Conservation (phyloP, 1,139 yeast species). For the Saccharomyces hybrid region DNA sequence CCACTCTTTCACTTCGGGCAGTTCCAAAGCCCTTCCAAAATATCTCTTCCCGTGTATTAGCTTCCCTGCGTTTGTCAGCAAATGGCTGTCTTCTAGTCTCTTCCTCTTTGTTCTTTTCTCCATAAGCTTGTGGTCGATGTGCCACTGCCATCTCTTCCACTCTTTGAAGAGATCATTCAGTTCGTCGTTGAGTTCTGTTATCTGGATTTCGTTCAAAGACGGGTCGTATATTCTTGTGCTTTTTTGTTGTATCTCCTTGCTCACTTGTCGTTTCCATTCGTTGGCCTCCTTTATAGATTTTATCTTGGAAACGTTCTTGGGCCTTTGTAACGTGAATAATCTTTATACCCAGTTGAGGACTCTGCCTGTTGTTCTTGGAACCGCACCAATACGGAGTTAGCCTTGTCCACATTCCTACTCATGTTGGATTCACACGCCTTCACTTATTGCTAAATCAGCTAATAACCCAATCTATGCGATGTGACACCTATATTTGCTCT, state of each 20-base stretch:
- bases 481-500: background rate
- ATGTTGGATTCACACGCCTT: slow-evolving; percentile 30
- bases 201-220: slow-evolving; percentile 48
- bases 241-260: slow-evolving; percentile 56
- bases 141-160: slow-evolving; percentile 70
- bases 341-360: slow-evolving; percentile 50
- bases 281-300: slow-evolving; percentile 61
- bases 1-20: slow-evolving; percentile 63
- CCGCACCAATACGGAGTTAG: slow-evolving; percentile 61
- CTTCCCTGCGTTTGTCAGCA: slow-evolving; percentile 21
- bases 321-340: slow-evolving; percentile 55
- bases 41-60: slow-evolving; percentile 48
- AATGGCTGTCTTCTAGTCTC: slow-evolving; percentile 49
- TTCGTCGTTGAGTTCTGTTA: slow-evolving; percentile 70
- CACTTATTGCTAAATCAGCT: background rate
- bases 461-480: background rate
- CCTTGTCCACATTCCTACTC: slow-evolving; percentile 73
- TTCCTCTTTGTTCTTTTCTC: background rate
- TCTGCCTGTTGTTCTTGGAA: slow-evolving; percentile 56
- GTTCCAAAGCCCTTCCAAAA: slow-evolving; percentile 76
- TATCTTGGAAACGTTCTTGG: slow-evolving; percentile 51
- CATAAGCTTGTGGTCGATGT: slow-evolving; percentile 43
- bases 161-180: slow-evolving; percentile 63
- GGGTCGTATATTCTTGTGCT: slow-evolving; percentile 60
- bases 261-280: slow-evolving; percentile 60